Conservation (phyloP, 2,329 filamentous ascomycete genomes). For the Claviceps sp. region DNA sequence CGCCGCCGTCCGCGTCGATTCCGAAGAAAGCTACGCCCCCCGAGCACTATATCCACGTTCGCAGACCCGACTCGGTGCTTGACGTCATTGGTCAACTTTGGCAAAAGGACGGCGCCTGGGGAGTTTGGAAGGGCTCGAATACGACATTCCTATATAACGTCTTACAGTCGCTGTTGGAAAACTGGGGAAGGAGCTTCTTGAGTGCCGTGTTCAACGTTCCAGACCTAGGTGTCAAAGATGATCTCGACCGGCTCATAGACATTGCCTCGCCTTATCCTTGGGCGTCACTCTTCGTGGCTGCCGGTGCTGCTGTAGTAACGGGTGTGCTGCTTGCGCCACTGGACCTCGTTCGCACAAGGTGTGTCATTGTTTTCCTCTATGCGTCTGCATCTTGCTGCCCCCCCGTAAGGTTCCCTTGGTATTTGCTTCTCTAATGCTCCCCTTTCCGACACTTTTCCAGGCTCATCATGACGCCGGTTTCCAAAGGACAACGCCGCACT, state of each 20-base stretch:
- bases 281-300: conserved; percentile 63
- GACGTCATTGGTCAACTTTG: conserved; percentile 82
- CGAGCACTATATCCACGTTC: conserved; percentile 54
- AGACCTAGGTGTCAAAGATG: conserved; percentile 63
- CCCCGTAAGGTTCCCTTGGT: too few species aligned
- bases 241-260: conserved; percentile 61
- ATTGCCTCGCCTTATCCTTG: conserved; percentile 70
- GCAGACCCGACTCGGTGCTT: conserved; percentile 65
- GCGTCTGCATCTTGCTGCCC: too few species aligned
- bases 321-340: conserved; percentile 74
- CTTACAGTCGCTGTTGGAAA: conserved; percentile 74
- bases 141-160: conserved; percentile 85
- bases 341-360: conserved; percentile 73
- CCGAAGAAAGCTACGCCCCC: conserved; percentile 19
- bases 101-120: conserved; percentile 78
- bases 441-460: conserved; percentile 22
- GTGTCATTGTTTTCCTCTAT: not conserved
- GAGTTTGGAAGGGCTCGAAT: conserved; percentile 90
- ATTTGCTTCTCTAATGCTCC: not conserved
- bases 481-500: conserved; percentile 61
- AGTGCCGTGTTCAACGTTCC: conserved; percentile 83
- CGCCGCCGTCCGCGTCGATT: conserved; percentile 12
- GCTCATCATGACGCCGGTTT: conserved; percentile 73
- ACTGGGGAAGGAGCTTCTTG: conserved; percentile 83
- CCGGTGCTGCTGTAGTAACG: conserved; percentile 52